These are phyloP conservation scores for Chrysochromulina tobinii DNA, from an alignment of 78 protist genomes.

Conservation along the genomic window DNA sequence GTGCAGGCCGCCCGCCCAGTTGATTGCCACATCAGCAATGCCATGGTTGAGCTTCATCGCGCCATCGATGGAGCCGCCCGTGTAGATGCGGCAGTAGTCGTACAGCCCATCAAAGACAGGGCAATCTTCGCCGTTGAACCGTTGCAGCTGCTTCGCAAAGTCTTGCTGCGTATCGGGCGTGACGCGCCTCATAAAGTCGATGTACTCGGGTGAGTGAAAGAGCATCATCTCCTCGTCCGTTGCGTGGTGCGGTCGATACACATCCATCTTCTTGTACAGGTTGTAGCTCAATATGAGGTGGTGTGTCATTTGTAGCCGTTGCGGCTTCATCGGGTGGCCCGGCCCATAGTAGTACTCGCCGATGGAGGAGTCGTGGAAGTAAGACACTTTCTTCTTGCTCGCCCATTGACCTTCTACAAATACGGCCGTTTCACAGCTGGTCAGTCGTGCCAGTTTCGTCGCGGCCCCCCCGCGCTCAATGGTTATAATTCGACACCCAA, in stretches of 20 bases:
- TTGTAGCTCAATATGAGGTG: slow-evolving; percentile 88
- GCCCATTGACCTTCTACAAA: too few species aligned
- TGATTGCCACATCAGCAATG: slow-evolving; percentile 90
- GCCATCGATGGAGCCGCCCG: slow-evolving; percentile 85
- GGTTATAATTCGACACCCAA: too few species aligned
- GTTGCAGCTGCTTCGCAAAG: slow-evolving; percentile 47
- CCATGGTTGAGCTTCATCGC: slow-evolving; percentile 85
- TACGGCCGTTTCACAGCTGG: too few species aligned
- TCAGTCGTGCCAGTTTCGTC: too few species aligned
- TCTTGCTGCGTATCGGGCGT: slow-evolving; percentile 79
- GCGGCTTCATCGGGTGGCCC: slow-evolving; percentile 98
- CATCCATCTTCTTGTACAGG: slow-evolving; percentile 80
- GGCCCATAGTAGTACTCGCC: slow-evolving; percentile 82
- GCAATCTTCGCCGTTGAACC: slow-evolving; percentile 94
- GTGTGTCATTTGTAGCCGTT: slow-evolving; percentile 91
- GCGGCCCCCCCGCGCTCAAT: too few species aligned
- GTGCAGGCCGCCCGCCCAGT: slow-evolving; percentile 99
- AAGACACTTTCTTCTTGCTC: not conserved
- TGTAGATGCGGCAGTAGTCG: slow-evolving; percentile 89
- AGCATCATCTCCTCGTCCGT: slow-evolving; percentile 75
- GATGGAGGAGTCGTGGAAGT: slow-evolving; percentile 8
- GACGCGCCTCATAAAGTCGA: slow-evolving; percentile 85
- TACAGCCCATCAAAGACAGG: slow-evolving; percentile 95
- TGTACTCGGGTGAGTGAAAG: slow-evolving; percentile 97
- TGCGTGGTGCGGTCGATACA: slow-evolving; percentile 85